phyloP scores from a whole-genome alignment of 805 yeast species.

The Starmerella etchellsii region DNA sequence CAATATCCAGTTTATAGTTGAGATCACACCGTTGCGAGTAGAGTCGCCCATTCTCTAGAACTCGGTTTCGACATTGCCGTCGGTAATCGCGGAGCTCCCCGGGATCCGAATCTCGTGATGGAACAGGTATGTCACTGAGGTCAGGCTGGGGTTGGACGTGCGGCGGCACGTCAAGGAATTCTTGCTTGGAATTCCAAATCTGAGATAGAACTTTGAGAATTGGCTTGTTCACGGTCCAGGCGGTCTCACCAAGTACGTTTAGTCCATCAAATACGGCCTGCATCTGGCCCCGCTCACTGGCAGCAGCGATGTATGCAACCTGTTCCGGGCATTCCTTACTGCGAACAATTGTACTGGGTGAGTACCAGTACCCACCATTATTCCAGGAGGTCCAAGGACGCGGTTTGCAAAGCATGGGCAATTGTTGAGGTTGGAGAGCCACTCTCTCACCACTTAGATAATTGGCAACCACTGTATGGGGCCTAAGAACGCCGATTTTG shows the following conservation, averaged over 20 bases:
- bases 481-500: constrained; percentile 65
- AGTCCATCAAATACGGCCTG: constrained; percentile 64
- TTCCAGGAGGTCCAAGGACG: constrained; percentile 72
- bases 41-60: constrained; percentile 48
- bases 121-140: constrained; percentile 41
- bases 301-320: constrained; percentile 73
- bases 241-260: constrained; percentile 71
- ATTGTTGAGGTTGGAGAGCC: constrained; percentile 63
- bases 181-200: constrained; percentile 79
- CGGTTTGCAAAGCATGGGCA: constrained; percentile 92
- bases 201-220: constrained; percentile 56
- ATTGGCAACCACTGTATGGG: constrained; percentile 56
- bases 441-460: constrained; percentile 55
- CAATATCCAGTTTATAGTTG: constrained; percentile 87
- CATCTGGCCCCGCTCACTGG: constrained; percentile 54
- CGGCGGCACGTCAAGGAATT: constrained; percentile 62
- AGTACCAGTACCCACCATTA: constrained; percentile 71
- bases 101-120: constrained; percentile 61
- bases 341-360: constrained; percentile 54
- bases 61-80: constrained; percentile 41
- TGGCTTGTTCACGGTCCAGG: constrained; percentile 81
- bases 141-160: constrained; percentile 28
- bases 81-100: constrained; percentile 56
- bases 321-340: constrained; percentile 82
- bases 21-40: constrained; percentile 88